A percentile compares a stretch with the other conserved stretches of the same genome.
phyloP scores from a whole-genome alignment of 495 filamentous ascomycete genomes.

The Penicillium cosmopolitanum region DNA sequence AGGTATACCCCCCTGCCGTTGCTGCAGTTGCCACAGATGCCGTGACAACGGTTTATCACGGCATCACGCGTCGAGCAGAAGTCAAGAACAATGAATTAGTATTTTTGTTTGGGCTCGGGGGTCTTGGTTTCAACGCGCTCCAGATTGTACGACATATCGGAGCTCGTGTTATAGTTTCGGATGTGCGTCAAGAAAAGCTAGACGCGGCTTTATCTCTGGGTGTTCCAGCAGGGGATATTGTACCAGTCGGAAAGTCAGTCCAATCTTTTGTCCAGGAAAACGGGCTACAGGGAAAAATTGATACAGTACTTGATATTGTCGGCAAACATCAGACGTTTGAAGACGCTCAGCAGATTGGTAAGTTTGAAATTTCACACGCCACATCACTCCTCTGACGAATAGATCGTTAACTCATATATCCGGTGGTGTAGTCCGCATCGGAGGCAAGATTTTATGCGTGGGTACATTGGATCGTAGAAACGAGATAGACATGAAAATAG shows the following conservation, averaged over 20 bases:
- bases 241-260: constrained; percentile 19
- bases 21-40: constrained; percentile 30
- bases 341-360: constrained; percentile 27
- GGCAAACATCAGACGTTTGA: constrained; percentile 23
- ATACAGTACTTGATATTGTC: constrained; percentile 30
- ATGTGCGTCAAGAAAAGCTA: constrained; percentile 26
- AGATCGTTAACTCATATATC: not conserved
- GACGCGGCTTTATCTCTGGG: constrained; percentile 17
- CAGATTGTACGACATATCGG: constrained; percentile 25
- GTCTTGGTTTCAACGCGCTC: constrained; percentile 29
- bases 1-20: constrained; percentile 20
- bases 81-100: constrained; percentile 25
- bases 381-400: too few relatives aligned
- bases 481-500: constrained; percentile 29
- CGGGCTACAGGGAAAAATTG: constrained; percentile 20
- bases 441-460: constrained; percentile 27
- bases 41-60: constrained; percentile 29
- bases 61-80: constrained; percentile 26
- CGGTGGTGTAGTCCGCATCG: constrained; percentile 13
- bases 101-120: constrained; percentile 28
- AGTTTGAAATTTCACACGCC: not conserved
- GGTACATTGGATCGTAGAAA: constrained; percentile 24
- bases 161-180: constrained; percentile 25
- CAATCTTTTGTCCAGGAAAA: constrained; percentile 17
- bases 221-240: constrained; percentile 22